Evolutionary conservation across 2,329 filamentous ascomycete genomes (phyloP).

Genomic region (Aspergillus neoniger): DNA sequence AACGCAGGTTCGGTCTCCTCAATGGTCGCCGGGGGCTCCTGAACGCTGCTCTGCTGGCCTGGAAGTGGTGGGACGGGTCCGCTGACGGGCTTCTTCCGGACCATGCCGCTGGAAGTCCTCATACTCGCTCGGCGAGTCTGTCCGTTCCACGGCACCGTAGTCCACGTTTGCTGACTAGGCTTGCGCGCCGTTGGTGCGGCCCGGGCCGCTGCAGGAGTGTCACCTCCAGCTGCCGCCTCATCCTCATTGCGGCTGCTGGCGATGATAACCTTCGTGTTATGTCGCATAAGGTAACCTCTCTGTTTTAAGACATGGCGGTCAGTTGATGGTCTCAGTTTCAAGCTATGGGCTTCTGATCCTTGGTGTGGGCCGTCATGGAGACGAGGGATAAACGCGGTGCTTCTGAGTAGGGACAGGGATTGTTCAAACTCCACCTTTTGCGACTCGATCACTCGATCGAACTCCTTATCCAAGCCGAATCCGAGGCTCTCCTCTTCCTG

Average conservation of each 20-base stretch:
- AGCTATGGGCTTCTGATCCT: slow-evolving; percentile 15
- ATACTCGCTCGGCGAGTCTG: slow-evolving; percentile 69
- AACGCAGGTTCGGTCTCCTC: slow-evolving; percentile 69
- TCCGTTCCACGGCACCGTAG: slow-evolving; percentile 94
- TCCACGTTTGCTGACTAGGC: slow-evolving; percentile 85
- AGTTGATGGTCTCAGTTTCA: slow-evolving; percentile 52
- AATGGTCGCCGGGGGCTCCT: slow-evolving; percentile 62
- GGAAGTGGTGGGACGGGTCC: slow-evolving; percentile 80
- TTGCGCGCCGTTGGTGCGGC: slow-evolving; percentile 72
- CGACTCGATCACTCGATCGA: slow-evolving; percentile 89
- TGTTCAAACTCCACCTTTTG: slow-evolving; percentile 81
- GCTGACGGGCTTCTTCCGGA: slow-evolving; percentile 61
- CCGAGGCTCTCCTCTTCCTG: slow-evolving; percentile 68
- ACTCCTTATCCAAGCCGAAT: slow-evolving; percentile 86
- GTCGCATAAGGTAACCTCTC: slow-evolving; percentile 98
- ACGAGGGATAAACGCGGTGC: slow-evolving; percentile 16
- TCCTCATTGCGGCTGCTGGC: slow-evolving; percentile 74
- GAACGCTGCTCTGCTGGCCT: slow-evolving; percentile 79
- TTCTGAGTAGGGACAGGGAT: slow-evolving; percentile 43
- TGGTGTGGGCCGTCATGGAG: slow-evolving; percentile 14
- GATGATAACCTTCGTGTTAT: slow-evolving; percentile 95
- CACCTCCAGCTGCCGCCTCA: slow-evolving; percentile 41
- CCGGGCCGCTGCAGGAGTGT: slow-evolving; percentile 34
- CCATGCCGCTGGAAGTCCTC: slow-evolving; percentile 58
- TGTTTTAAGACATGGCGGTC: slow-evolving; percentile 66